Evolutionary conservation across 371 early-diverging fungal genomes (phyloP), one percentile per base, ranked within the genome.

Genomic region (Actinomortierella ambigua): DNA sequence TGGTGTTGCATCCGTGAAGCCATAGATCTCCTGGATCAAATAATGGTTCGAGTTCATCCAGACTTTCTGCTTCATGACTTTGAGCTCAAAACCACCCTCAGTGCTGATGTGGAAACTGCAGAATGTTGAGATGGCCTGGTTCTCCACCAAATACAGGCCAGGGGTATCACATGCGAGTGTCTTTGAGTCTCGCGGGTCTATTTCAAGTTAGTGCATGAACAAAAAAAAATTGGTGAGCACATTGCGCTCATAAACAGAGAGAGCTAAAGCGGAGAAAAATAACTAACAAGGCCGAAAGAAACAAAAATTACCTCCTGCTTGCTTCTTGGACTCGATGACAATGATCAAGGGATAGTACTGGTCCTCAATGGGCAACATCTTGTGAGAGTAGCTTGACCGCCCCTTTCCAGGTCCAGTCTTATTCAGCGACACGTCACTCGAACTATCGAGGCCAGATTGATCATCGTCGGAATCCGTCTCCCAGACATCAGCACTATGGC

Each of bases 61-160:
- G 34, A 68, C 65, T n/a, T 68, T 75, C 50, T 75, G 75, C 41
- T 75, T 75, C 75, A 75, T 65, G 39, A 75, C 75, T 39, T 68
- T 75, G 64, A 68, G 62, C 62, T 68, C 75, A 20, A 68, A 75
- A 9, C 68, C 68, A 3, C 75, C 68, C 14, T 75, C 75, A 7
- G 75, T 64, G 50, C 62, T 68, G 29, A 68, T 68, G 40, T 65
- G 63, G 54, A 75, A 75, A 50, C 65, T 63, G 15, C 65, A 68
- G 61, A 75, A 75, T 1, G 75, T 75, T 40, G 75, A 68, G 7
- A 68, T 68, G 3, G 75, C 68, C 29, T 75, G 75, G 42, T 62
- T 71, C 17, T 71, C 65, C 20, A 65, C 59, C 18, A 68, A 42
- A 17, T 75, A 68, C 0, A 68, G 55, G 6, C 69, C 75, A 1